Base-by-base conservation (phyloP, 73 alveolate genomes). In the Tetrahymena elliotti region DNA sequence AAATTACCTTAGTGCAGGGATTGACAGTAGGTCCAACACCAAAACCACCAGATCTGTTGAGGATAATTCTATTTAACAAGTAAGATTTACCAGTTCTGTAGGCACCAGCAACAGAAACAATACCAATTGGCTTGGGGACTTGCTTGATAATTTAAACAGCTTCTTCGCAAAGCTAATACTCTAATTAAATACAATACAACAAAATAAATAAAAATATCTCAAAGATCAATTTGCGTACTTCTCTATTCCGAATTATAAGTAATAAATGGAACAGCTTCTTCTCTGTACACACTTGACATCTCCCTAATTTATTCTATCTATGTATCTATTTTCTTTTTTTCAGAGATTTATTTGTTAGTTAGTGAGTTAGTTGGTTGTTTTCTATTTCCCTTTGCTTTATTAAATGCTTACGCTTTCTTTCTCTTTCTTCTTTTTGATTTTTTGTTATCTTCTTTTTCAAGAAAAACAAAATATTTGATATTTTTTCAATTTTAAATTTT, bases 11-110 rank as follows among this genome's bases (percentile, higher is more conserved):
- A 41, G 96, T 94, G 37, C 96, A 94, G 33, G 95, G 93, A 94
- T 96, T 96, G 20, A 96, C 95, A 22, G 97, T 93, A 53, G 96
- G 99, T 93, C 97, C 98, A 12, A 92, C 99, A 83, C 99, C 99
- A 95, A 96, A 98, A 31, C 99, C 99, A 93, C 95, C 94, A 88
- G 97, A 95, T 97, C 98, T 93, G 93, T 98, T 97, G 54, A 98
- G 97, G 84, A 98, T 97, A 97, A 98, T 97, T 68, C 98, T 82
- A 97, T 98, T 98, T 54, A 98, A 95, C 88, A 98, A 94, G 96
- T 98, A 98, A 38, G 99, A 96, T 95, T 98, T 99, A 15, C 99
- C 99, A 52, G 99, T 99, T 96, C 99, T 94, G 92, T 98, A 98
- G 98, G 98, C 96, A 33, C 99, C 99, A 53, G 99, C 99, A 33